Evolutionary conservation across 129 eudicot genomes (phyloP).

Genomic region (Glebionis coronaria): DNA sequence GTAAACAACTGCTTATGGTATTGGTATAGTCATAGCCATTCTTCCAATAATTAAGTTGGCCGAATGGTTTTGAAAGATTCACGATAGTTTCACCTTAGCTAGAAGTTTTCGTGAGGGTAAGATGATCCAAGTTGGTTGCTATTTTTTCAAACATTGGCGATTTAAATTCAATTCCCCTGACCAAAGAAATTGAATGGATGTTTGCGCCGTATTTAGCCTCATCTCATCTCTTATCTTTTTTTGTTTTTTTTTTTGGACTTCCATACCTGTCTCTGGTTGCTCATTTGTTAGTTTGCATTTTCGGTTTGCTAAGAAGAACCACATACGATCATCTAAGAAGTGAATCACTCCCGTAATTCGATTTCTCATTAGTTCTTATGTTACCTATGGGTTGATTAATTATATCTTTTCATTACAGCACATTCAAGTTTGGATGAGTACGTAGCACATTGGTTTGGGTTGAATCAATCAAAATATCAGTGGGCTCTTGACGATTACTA

Average conservation of each 20-base stretch:
- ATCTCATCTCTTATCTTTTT: background rate
- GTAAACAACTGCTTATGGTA: too few species aligned
- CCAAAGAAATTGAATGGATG: background rate
- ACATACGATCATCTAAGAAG: background rate
- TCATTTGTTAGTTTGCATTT: background rate
- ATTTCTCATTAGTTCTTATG: too few species aligned
- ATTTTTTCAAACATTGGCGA: too few species aligned
- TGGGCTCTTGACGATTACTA: slow-evolving; percentile 91
- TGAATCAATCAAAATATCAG: slow-evolving; percentile 83
- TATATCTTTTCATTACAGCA: slow-evolving; percentile 45
- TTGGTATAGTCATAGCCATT: too few species aligned
- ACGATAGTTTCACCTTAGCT: too few species aligned
- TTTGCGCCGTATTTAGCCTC: background rate
- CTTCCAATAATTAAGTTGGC: too few species aligned
- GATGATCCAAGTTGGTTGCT: too few species aligned
- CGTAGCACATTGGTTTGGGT: slow-evolving; percentile 84
- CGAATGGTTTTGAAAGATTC: too few species aligned
- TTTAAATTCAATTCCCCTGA: too few species aligned
- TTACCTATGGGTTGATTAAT: slow-evolving; percentile 5
- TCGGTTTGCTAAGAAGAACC: background rate
- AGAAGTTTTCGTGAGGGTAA: too few species aligned
- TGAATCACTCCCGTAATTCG: background rate
- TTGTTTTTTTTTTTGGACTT: background rate
- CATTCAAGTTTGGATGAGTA: slow-evolving; percentile 80
- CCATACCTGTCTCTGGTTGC: background rate